Evolutionary conservation across 805 yeast genomes (phyloP).

Genomic region (Ogataea populi-albae): DNA sequence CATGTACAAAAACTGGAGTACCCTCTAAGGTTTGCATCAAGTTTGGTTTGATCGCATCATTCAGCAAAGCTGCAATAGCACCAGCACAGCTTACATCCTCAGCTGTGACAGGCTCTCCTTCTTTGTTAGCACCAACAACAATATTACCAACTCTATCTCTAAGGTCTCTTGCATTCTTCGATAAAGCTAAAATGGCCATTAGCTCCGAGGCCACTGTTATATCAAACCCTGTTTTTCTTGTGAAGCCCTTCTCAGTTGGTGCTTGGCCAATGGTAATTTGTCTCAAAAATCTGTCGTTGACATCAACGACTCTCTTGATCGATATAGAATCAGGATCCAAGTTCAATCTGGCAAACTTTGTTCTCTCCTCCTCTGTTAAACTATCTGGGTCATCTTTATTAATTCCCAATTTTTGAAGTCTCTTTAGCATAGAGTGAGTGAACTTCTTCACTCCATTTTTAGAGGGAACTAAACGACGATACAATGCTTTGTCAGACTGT

Average conservation of each 20-base stretch:
- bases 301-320: slow-evolving; percentile 82
- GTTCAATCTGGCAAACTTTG: slow-evolving; percentile 64
- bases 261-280: slow-evolving; percentile 79
- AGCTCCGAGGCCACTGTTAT: slow-evolving; percentile 83
- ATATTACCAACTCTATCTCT: slow-evolving; percentile 72
- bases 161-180: slow-evolving; percentile 67
- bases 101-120: slow-evolving; percentile 74
- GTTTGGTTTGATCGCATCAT: slow-evolving; percentile 82
- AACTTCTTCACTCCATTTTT: slow-evolving; percentile 69
- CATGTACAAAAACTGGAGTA: slow-evolving; percentile 83
- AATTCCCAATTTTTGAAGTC: slow-evolving; percentile 68
- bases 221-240: slow-evolving; percentile 75
- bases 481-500: slow-evolving; percentile 68
- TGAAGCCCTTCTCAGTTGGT: slow-evolving; percentile 73
- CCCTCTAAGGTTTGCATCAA: slow-evolving; percentile 88
- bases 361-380: slow-evolving; percentile 65
- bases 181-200: slow-evolving; percentile 80
- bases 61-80: slow-evolving; percentile 75
- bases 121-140: slow-evolving; percentile 66
- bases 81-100: slow-evolving; percentile 87
- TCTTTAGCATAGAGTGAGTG: slow-evolving; percentile 62
- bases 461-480: slow-evolving; percentile 70
- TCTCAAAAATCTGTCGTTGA: slow-evolving; percentile 77
- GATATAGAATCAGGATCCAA: slow-evolving; percentile 78
- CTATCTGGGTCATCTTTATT: slow-evolving; percentile 68